These are phyloP conservation scores for Xylaria curta DNA, from an alignment of 495 filamentous ascomycete genomes.

Conservation along the genomic window DNA sequence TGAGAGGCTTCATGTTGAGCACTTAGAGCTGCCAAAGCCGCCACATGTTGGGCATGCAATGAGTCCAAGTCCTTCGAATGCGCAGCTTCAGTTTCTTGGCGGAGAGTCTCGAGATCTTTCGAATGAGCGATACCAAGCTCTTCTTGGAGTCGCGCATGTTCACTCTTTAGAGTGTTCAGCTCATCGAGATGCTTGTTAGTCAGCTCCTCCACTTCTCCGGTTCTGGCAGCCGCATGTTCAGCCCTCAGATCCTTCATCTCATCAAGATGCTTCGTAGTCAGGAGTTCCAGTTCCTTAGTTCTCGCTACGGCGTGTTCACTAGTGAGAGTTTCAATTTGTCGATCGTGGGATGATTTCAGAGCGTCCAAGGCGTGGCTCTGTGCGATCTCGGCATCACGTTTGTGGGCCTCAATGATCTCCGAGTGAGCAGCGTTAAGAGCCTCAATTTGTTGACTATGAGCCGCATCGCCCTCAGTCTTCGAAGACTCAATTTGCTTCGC, in stretches of 20 bases:
- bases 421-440: slow-evolving; percentile 40
- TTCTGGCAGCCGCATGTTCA: slow-evolving; percentile 30
- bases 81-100: slow-evolving; percentile 28
- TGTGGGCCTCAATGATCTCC: slow-evolving; percentile 39
- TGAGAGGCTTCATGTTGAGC: slow-evolving; percentile 30
- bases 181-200: slow-evolving; percentile 28
- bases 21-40: slow-evolving; percentile 33
- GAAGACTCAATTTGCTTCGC: slow-evolving; percentile 41
- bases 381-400: slow-evolving; percentile 39
- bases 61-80: slow-evolving; percentile 29
- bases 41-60: slow-evolving; percentile 33
- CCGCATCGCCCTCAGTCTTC: slow-evolving; percentile 38
- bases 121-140: not conserved
- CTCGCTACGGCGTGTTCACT: slow-evolving; percentile 34
- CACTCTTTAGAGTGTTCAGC: slow-evolving; percentile 30
- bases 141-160: slow-evolving; percentile 6
- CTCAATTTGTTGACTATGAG: slow-evolving; percentile 38
- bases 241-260: slow-evolving; percentile 35
- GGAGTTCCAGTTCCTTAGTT: slow-evolving; percentile 32
- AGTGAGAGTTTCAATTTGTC: slow-evolving; percentile 34
- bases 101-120: slow-evolving; percentile 23
- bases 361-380: slow-evolving; percentile 38
- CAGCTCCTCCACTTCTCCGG: slow-evolving; percentile 28
- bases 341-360: slow-evolving; percentile 38
- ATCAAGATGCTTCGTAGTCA: slow-evolving; percentile 32